These are phyloP conservation scores for Rhododendron henanense DNA, from an alignment of 148 eudicot genomes.

Conservation along the genomic window DNA sequence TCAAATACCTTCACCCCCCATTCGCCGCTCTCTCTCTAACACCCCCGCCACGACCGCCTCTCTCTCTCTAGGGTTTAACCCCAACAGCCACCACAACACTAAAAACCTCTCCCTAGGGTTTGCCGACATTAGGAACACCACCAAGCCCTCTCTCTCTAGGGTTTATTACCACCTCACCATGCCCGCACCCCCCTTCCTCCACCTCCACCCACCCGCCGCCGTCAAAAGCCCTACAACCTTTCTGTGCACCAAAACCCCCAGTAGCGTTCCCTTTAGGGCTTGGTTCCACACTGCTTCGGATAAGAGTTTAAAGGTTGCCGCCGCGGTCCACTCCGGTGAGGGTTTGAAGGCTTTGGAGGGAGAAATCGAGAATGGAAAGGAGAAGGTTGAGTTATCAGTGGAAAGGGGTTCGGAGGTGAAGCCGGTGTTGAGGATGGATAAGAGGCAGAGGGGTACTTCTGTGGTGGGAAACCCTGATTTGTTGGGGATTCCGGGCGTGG, in stretches of 20 bases:
- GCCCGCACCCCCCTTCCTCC: constrained; percentile 14
- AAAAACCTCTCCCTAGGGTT: constrained; percentile 6
- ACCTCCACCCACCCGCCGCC: constrained; percentile 19
- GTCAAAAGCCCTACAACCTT: background rate
- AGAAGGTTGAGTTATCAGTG: background rate
- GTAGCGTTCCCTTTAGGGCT: constrained; percentile 26
- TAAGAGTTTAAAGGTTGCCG: constrained; percentile 25
- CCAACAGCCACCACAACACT: background rate
- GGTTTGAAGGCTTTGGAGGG: constrained; percentile 8
- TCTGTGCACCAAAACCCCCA: constrained; percentile 2
- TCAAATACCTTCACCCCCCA: constrained; percentile 37
- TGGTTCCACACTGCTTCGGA: constrained; percentile 42
- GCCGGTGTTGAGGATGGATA: constrained; percentile 48
- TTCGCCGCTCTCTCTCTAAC: constrained; percentile 19
- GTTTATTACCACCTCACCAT: background rate
- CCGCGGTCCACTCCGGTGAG: background rate
- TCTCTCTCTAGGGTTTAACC: constrained; percentile 18
- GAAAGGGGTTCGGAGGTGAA: constrained; percentile 31
- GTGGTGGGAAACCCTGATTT: constrained; percentile 53
- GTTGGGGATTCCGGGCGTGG: constrained; percentile 90
- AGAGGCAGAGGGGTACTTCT: constrained; percentile 36
- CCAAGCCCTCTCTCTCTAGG: background rate
- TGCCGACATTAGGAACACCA: background rate
- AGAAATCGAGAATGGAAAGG: constrained; percentile 1
- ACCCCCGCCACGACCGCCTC: constrained; percentile 13